These are phyloP conservation scores for Rubus idaeus DNA, from an alignment of 306 rosid species.

Conservation along the genomic window DNA sequence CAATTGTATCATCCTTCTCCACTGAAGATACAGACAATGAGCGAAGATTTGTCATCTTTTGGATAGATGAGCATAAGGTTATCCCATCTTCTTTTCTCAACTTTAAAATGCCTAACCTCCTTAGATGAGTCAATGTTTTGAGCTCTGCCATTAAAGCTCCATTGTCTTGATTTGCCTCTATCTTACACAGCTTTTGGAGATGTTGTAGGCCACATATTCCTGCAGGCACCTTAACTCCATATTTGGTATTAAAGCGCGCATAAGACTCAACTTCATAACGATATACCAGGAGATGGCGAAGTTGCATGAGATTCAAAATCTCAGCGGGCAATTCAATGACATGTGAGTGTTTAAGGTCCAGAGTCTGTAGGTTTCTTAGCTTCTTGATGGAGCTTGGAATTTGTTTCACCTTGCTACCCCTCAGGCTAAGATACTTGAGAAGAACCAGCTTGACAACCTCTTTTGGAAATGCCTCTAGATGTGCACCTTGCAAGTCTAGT, in stretches of 20 bases:
- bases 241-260: slow-evolving; percentile 7
- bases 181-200: slow-evolving; percentile 36
- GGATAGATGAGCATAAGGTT: slow-evolving; percentile 33
- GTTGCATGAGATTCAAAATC: slow-evolving; percentile 27
- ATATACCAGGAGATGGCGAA: slow-evolving; percentile 36
- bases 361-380: slow-evolving; percentile 31
- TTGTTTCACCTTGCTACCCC: slow-evolving; percentile 22
- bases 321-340: slow-evolving; percentile 33
- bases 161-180: slow-evolving; percentile 25
- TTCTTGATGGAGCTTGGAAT: slow-evolving; percentile 30
- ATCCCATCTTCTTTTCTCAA: slow-evolving; percentile 26
- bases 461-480: slow-evolving; percentile 24
- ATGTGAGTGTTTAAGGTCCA: slow-evolving; percentile 34
- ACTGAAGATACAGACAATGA: slow-evolving; percentile 22
- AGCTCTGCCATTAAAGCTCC: slow-evolving; percentile 17
- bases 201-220: slow-evolving; percentile 25
- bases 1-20: slow-evolving; percentile 16
- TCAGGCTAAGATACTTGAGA: slow-evolving; percentile 35
- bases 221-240: slow-evolving; percentile 27
- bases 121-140: slow-evolving; percentile 35
- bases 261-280: slow-evolving; percentile 16
- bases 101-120: slow-evolving; percentile 34
- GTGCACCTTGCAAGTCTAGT: slow-evolving; percentile 26
- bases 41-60: slow-evolving; percentile 22
- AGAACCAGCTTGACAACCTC: slow-evolving; percentile 16